Percentiles rank a stretch among this genome's conserved stretches.
These are phyloP conservation scores for Vigna mungo DNA, from an alignment of 306 rosid species.

Conservation along the genomic window DNA sequence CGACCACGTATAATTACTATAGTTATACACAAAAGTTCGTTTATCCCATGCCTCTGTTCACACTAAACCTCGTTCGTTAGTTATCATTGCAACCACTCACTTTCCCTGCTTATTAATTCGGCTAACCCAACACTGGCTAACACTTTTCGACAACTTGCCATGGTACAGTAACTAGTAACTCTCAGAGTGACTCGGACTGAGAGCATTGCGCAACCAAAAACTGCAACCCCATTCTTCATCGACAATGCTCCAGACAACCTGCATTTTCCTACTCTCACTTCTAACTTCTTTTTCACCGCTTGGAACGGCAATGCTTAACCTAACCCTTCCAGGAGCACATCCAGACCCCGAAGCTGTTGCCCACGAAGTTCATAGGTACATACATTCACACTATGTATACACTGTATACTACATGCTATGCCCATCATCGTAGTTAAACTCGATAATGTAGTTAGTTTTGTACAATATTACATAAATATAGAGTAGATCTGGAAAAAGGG, in stretches of 20 bases:
- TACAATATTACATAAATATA: slow-evolving; percentile 6
- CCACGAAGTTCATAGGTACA: slow-evolving; percentile 78
- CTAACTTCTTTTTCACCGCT: slow-evolving; percentile 51
- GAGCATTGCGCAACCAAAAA: slow-evolving; percentile 5
- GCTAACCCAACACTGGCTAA: slow-evolving; percentile 33
- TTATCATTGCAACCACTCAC: slow-evolving; percentile 10
- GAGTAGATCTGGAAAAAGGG: slow-evolving; percentile 40
- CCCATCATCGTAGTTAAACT: not conserved
- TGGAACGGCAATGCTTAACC: slow-evolving; percentile 60
- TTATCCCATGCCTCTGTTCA: slow-evolving; percentile 39
- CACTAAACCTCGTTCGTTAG: slow-evolving; percentile 38
- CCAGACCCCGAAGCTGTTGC: slow-evolving; percentile 89
- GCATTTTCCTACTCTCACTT: slow-evolving; percentile 63
- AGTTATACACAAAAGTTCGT: not conserved
- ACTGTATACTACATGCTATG: not conserved
- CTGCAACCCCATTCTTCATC: not conserved
- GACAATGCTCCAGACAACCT: slow-evolving; percentile 61
- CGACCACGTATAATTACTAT: no score
- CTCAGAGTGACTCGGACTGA: slow-evolving; percentile 18
- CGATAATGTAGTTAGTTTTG: slow-evolving; percentile 26
- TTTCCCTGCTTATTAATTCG: slow-evolving; percentile 38
- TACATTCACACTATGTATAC: not conserved
- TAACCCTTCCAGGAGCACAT: slow-evolving; percentile 86
- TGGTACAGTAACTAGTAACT: slow-evolving; percentile 9
- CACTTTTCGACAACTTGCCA: slow-evolving; percentile 44